Evolutionary conservation across 75 land plant genomes (phyloP).

Genomic region (Sequoia sempervirens): DNA sequence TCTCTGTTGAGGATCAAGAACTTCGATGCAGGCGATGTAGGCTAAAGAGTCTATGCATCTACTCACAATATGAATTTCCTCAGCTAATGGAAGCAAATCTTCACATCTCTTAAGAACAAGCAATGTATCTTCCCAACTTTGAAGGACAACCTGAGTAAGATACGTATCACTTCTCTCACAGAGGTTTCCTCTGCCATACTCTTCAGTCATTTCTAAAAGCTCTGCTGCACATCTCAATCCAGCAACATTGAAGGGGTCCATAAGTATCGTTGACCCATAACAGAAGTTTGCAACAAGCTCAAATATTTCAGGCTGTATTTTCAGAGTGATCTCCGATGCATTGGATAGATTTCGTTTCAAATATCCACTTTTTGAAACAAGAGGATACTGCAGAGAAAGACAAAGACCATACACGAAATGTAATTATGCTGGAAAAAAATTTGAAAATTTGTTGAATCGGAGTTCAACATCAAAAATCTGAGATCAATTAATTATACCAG

Average conservation of each 20-base stretch:
- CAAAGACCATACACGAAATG: neutral
- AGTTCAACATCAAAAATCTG: neutral
- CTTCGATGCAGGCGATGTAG: slow-evolving; percentile 87
- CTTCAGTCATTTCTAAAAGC: slow-evolving; percentile 78
- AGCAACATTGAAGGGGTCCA: slow-evolving; percentile 69
- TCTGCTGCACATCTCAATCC: slow-evolving; percentile 74
- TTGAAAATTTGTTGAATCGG: neutral
- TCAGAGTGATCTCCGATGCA: slow-evolving; percentile 39
- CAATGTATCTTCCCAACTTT: slow-evolving; percentile 77
- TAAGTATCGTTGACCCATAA: slow-evolving; percentile 49
- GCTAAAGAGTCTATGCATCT: slow-evolving; percentile 80
- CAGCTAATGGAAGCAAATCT: slow-evolving; percentile 52
- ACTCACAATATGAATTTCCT: slow-evolving; percentile 69
- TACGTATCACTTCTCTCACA: slow-evolving; percentile 61
- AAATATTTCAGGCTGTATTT: slow-evolving; percentile 52
- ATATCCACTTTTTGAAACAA: slow-evolving; percentile 68
- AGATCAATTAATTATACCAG: neutral
- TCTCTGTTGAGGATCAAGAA: slow-evolving; percentile 63
- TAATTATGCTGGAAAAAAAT: neutral
- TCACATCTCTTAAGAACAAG: slow-evolving; percentile 69
- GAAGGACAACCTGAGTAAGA: slow-evolving; percentile 67
- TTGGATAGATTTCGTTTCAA: slow-evolving; percentile 34
- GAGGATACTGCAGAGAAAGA: slow-evolving; percentile 41
- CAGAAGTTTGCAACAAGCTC: slow-evolving; percentile 68
- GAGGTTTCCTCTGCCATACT: slow-evolving; percentile 51